Conservation (phyloP, 129 eudicot species). For the Ambrosia trifida region DNA sequence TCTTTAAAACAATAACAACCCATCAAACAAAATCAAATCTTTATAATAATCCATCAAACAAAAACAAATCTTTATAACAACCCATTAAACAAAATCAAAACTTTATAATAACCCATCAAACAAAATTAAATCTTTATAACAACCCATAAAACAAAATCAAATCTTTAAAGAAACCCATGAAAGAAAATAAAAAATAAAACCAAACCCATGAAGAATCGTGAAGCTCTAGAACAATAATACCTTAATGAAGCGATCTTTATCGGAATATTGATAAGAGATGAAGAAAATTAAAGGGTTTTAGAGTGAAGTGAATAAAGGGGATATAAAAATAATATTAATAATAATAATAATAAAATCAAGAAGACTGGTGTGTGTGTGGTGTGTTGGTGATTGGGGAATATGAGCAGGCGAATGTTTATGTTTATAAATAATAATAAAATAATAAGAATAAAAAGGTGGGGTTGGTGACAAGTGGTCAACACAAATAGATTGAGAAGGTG, state of each 20-base stretch:
- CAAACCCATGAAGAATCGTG: conserved; percentile 26
- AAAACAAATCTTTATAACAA: too few species aligned
- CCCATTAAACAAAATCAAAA: too few species aligned
- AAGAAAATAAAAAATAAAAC: neutral
- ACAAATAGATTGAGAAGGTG: conserved; percentile 12
- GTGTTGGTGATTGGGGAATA: neutral
- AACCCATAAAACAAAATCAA: neutral
- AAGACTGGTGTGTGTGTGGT: conserved; percentile 9
- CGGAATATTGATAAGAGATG: neutral
- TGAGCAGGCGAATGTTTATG: neutral
- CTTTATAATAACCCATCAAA: too few species aligned
- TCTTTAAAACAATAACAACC: too few species aligned
- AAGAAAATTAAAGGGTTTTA: neutral
- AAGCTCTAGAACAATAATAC: conserved; percentile 14
- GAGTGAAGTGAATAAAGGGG: neutral
- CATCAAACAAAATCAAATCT: conserved; percentile 16
- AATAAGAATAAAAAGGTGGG: neutral
- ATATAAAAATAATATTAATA: too few species aligned
- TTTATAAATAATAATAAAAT: too few species aligned
- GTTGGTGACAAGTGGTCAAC: neutral
- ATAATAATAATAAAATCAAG: too few species aligned
- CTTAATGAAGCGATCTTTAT: conserved; percentile 15
- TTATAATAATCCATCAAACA: neutral
- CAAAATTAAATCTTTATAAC: neutral
- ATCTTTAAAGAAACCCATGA: neutral